Conservation (phyloP, 2,329 filamentous ascomycete genomes). For the Rutstroemia sp. region DNA sequence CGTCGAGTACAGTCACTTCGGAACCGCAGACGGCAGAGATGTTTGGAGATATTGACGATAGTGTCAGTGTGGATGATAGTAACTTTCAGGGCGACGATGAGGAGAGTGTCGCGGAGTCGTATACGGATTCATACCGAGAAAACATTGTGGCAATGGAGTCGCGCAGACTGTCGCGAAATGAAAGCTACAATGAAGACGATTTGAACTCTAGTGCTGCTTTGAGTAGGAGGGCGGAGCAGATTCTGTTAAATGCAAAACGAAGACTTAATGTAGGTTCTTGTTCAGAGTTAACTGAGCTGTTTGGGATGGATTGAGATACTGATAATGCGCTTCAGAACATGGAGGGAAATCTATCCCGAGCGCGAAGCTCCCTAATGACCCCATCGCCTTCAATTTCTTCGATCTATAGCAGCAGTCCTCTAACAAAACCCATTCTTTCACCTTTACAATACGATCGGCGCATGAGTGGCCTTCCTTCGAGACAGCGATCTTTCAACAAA, state of each 20-base stretch:
- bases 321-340: constrained; percentile 57
- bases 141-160: constrained; percentile 26
- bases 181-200: constrained; percentile 40
- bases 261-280: constrained; percentile 65
- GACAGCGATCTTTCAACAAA: constrained; percentile 19
- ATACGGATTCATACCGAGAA: constrained; percentile 28
- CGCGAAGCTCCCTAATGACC: constrained; percentile 57
- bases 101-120: constrained; percentile 47
- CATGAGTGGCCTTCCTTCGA: constrained; percentile 15
- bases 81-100: constrained; percentile 62
- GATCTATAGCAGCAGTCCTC: constrained; percentile 33
- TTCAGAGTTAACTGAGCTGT: neutral
- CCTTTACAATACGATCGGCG: constrained; percentile 19
- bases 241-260: constrained; percentile 86
- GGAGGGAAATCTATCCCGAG: constrained; percentile 83
- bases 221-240: constrained; percentile 79
- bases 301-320: constrained; percentile 6
- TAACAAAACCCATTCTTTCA: constrained; percentile 29
- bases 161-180: constrained; percentile 18
- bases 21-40: constrained; percentile 36
- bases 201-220: constrained; percentile 66
- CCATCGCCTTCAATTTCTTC: constrained; percentile 42
- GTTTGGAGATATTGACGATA: constrained; percentile 56
- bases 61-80: constrained; percentile 55
- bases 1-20: constrained; percentile 52